A percentile compares a stretch with the other conserved stretches of the same genome.
These are phyloP conservation scores for Polyporus arcularius DNA, from an alignment of 768 basidiomycete genomes.

Conservation along the genomic window DNA sequence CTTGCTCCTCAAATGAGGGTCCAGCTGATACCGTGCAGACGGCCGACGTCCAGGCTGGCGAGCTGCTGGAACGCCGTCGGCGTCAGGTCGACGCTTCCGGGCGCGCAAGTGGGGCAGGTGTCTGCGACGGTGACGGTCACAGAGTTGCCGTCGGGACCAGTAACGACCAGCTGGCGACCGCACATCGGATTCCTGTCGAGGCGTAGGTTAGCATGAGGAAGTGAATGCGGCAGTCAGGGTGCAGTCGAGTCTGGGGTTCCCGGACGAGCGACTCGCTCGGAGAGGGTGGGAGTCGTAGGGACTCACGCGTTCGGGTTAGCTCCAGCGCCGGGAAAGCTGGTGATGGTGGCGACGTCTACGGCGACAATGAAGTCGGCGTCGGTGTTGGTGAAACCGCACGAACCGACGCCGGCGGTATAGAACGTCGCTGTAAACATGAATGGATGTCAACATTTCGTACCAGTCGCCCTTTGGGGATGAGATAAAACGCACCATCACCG, in stretches of 20 bases:
- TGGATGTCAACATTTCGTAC: background rate
- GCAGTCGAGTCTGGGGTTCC: too few species aligned
- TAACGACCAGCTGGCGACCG: constrained; percentile 26
- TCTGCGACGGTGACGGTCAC: constrained; percentile 33
- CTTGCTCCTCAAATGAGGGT: constrained; percentile 3
- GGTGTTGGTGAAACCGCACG: constrained; percentile 40
- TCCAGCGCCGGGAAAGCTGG: constrained; percentile 31
- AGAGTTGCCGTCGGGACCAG: constrained; percentile 25
- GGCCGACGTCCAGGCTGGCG: constrained; percentile 24
- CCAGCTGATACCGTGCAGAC: constrained; percentile 7
- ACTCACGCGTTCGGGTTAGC: constrained; percentile 14
- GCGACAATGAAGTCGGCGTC: constrained; percentile 37
- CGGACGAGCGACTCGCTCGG: too few species aligned
- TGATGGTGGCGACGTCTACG: constrained; percentile 35
- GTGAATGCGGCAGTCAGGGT: background rate
- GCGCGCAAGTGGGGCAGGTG: constrained; percentile 31
- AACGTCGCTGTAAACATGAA: constrained; percentile 28
- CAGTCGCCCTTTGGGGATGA: background rate
- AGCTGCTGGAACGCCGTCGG: constrained; percentile 32
- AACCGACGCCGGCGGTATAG: constrained; percentile 39
- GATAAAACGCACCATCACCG: constrained; percentile 13
- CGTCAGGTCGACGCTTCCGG: constrained; percentile 26
- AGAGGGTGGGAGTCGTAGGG: background rate
- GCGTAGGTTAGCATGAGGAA: background rate
- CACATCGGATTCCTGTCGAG: constrained; percentile 36